Evolutionary conservation across 2,329 filamentous ascomycete genomes (phyloP).

Genomic region (Xylaria sp.): DNA sequence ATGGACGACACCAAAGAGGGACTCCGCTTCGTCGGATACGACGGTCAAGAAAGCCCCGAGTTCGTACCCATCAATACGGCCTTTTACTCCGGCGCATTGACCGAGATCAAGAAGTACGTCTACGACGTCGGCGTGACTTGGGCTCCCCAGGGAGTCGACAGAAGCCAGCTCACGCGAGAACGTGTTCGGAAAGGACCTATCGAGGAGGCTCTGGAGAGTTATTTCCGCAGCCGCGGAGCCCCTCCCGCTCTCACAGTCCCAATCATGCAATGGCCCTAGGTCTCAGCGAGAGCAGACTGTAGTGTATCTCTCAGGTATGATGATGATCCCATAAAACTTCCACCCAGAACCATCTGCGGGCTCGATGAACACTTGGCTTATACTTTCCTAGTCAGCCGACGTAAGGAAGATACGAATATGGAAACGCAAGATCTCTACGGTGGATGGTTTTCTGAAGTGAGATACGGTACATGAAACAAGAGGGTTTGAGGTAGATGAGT

Average conservation of each 20-base stretch:
- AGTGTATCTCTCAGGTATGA: conserved; percentile 13
- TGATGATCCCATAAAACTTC: neutral
- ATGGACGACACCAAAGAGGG: conserved; percentile 25
- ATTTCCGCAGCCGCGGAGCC: neutral
- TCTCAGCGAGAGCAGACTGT: neutral
- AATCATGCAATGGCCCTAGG: neutral
- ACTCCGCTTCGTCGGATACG: conserved; percentile 21
- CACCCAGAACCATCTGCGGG: neutral
- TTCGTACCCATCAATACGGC: neutral
- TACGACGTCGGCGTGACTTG: conserved; percentile 17
- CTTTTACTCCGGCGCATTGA: conserved; percentile 12
- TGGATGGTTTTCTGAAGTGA: conserved; percentile 14
- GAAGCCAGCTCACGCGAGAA: conserved; percentile 18
- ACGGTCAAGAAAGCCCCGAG: neutral
- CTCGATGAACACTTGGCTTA: conserved; percentile 8
- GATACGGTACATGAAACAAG: neutral
- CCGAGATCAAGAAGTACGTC: conserved; percentile 31
- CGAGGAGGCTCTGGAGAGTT: conserved; percentile 18
- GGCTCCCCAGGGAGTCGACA: conserved; percentile 16
- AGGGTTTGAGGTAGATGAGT: conserved; percentile 9
- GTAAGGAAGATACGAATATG: neutral
- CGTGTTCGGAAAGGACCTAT: conserved; percentile 1
- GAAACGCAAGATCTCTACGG: neutral
- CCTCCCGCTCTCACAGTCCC: neutral
- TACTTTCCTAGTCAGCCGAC: conserved; percentile 12